A percentile compares a stretch with the other conserved stretches of the same genome.
Evolutionary conservation across 1,284 basidiomycete species (phyloP).

Genomic region (Sporisorium graminicola): DNA sequence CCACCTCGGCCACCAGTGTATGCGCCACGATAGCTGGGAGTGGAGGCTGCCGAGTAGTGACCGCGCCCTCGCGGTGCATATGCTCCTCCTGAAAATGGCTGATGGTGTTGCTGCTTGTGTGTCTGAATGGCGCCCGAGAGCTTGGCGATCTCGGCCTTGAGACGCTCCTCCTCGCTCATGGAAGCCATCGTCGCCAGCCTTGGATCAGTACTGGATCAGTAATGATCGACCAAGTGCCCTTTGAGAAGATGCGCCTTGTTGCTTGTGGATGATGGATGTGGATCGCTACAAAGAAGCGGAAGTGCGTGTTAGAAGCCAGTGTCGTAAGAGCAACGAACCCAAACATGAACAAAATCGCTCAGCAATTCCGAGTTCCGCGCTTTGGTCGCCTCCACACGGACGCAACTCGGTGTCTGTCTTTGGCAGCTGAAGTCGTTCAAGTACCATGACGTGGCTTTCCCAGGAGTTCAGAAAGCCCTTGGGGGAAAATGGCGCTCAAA

Average conservation of each 20-base stretch:
- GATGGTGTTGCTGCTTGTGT: conserved; percentile 39
- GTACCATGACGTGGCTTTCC: no score
- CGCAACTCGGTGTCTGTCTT: neutral
- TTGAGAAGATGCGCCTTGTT: neutral
- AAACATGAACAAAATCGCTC: conserved; percentile 1
- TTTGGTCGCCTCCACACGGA: conserved; percentile 22
- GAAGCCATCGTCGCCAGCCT: conserved; percentile 17
- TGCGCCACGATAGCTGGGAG: conserved; percentile 25
- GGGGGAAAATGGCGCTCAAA: no score
- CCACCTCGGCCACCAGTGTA: conserved; percentile 18
- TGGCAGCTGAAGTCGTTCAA: no score
- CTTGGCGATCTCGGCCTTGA: conserved; percentile 63
- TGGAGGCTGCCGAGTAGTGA: conserved; percentile 2
- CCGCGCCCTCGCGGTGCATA: conserved; percentile 24
- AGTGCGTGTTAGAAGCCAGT: conserved; percentile 6
- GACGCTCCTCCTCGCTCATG: conserved; percentile 52
- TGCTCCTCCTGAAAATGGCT: conserved; percentile 12
- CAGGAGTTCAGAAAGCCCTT: no score
- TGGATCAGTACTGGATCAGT: no score
- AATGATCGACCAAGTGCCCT: no score
- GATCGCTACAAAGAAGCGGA: neutral
- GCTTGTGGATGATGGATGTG: neutral
- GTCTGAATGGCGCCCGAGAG: conserved; percentile 63
- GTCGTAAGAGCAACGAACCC: conserved; percentile 14
- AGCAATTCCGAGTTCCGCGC: conserved; percentile 22